Conservation (phyloP, 2,329 filamentous ascomycete genomes). For the Aspergillus fumigatus region DNA sequence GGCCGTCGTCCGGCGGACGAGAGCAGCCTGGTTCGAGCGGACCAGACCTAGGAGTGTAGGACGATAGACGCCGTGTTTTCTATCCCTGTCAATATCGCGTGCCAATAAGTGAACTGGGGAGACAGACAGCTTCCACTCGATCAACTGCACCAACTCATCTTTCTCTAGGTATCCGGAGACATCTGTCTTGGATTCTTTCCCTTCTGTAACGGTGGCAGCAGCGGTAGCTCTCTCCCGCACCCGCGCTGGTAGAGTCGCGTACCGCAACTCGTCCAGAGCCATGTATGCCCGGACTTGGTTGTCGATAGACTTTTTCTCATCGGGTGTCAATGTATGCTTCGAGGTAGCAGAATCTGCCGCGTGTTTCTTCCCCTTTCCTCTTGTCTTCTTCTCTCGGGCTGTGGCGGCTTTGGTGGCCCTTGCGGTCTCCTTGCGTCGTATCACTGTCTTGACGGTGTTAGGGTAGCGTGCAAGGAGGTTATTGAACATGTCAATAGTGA, state of each 20-base stretch:
- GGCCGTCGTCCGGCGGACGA: slow-evolving; percentile 24
- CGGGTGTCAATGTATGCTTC: neutral
- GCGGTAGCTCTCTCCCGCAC: slow-evolving; percentile 16
- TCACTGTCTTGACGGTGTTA: slow-evolving; percentile 20
- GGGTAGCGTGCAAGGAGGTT: slow-evolving; percentile 25
- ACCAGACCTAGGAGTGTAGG: slow-evolving; percentile 39
- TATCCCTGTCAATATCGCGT: slow-evolving; percentile 7
- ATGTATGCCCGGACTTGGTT: slow-evolving; percentile 22
- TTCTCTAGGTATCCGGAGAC: slow-evolving; percentile 22
- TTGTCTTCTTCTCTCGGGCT: neutral
- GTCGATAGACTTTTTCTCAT: slow-evolving; percentile 7
- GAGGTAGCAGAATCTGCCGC: neutral
- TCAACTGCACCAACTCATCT: slow-evolving; percentile 33
- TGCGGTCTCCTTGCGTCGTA: slow-evolving; percentile 17
- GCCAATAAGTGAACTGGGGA: neutral
- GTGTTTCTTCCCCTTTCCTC: slow-evolving; percentile 3
- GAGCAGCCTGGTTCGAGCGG: slow-evolving; percentile 28
- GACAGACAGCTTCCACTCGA: slow-evolving; percentile 45
- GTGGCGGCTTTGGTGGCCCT: slow-evolving; percentile 7
- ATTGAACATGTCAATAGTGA: slow-evolving; percentile 23
- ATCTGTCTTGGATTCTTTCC: slow-evolving; percentile 9
- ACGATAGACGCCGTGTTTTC: slow-evolving; percentile 38
- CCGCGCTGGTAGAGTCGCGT: slow-evolving; percentile 26
- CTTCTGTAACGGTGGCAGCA: slow-evolving; percentile 8
- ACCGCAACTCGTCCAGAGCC: slow-evolving; percentile 36